A percentile compares a stretch with the other conserved stretches of the same genome.
phyloP scores from a whole-genome alignment of 1,284 basidiomycete species.

The Ganoderma resinaceum region DNA sequence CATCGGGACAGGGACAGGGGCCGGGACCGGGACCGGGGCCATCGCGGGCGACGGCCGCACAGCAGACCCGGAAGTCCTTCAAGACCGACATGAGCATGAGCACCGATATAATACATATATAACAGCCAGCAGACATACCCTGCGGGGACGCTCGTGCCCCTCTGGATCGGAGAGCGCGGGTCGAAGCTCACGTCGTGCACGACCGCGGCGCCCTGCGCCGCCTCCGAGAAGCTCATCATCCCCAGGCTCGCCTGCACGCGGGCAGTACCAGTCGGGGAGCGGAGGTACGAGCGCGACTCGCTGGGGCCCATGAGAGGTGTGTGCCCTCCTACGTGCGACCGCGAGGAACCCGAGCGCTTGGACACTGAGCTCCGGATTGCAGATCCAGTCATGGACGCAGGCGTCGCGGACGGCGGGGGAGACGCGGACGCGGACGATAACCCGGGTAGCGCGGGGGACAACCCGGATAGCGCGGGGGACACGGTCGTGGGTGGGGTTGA shows the following conservation, averaged over 20 bases:
- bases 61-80: constrained; percentile 9
- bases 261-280: not conserved
- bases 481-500: not conserved
- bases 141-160: constrained; percentile 29
- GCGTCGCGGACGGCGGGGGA: not conserved
- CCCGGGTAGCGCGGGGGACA: not conserved
- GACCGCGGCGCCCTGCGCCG: constrained; percentile 1
- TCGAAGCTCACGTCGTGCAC: constrained; percentile 32
- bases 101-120: not conserved
- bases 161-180: constrained; percentile 39
- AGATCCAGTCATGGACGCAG: not conserved
- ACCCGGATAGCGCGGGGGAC: not conserved
- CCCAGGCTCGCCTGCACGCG: constrained; percentile 12
- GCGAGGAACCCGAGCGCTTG: not conserved
- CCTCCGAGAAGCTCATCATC: constrained; percentile 16
- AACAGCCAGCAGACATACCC: constrained; percentile 23
- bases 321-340: constrained; percentile 9
- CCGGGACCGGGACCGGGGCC: constrained; percentile 13
- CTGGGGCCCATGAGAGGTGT: constrained; percentile 20
- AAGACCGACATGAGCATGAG: not conserved
- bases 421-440: not conserved
- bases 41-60: constrained; percentile 25
- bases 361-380: not conserved
- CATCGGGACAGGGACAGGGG: too few species aligned
- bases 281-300: constrained; percentile 5